These are phyloP conservation scores for Aspergillus transmontanensis DNA, from an alignment of 2,329 filamentous ascomycete species.

Conservation along the genomic window DNA sequence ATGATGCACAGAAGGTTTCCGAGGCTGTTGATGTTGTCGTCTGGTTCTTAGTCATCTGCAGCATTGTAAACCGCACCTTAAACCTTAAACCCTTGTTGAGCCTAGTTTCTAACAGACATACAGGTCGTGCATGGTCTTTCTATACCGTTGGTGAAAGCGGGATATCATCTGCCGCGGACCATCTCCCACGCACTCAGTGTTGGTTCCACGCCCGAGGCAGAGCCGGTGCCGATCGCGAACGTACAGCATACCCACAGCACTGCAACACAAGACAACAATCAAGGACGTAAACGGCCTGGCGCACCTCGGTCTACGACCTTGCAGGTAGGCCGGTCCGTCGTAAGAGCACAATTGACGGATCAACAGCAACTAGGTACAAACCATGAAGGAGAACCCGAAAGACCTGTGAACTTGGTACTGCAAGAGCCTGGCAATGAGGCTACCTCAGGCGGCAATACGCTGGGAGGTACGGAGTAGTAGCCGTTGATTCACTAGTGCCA, in stretches of 20 bases:
- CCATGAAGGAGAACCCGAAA: slow-evolving; percentile 32
- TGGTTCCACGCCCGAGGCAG: slow-evolving; percentile 32
- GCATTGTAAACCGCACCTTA: slow-evolving; percentile 60
- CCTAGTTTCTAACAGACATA: not conserved
- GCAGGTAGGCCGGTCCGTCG: slow-evolving; percentile 30
- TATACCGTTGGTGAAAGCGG: slow-evolving; percentile 65
- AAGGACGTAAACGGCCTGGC: slow-evolving; percentile 29
- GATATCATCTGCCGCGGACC: slow-evolving; percentile 49
- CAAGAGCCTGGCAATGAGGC: slow-evolving; percentile 2
- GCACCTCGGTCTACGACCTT: slow-evolving; percentile 27
- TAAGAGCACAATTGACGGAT: slow-evolving; percentile 19
- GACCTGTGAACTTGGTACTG: slow-evolving; percentile 35
- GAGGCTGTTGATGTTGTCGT: slow-evolving; percentile 73
- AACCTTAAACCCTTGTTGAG: not conserved
- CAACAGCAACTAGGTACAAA: slow-evolving; percentile 26
- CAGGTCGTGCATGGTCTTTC: slow-evolving; percentile 79
- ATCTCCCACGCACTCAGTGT: slow-evolving; percentile 50
- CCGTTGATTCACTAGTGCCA: not conserved
- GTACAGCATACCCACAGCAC: slow-evolving; percentile 36
- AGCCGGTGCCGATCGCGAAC: slow-evolving; percentile 33
- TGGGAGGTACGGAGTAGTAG: not conserved
- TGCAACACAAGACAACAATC: slow-evolving; percentile 29
- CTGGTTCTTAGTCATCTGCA: slow-evolving; percentile 84
- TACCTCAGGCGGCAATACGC: not conserved
- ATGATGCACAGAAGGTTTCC: slow-evolving; percentile 66